Evolutionary conservation across 192 early-diverging fungal species (phyloP).

Genomic region (Coemansia sp.): DNA sequence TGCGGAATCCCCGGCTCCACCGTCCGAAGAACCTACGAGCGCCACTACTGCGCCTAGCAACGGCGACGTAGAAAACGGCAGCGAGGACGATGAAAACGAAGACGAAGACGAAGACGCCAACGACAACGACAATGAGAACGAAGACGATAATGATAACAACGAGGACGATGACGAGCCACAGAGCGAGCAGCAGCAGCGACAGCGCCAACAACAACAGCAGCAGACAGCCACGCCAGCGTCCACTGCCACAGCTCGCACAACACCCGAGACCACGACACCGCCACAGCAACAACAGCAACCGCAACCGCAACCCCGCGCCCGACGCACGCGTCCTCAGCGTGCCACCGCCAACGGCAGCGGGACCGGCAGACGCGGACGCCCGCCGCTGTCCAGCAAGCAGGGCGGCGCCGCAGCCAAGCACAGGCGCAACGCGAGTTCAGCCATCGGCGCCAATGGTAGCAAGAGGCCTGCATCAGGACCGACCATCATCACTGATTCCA

Average conservation of each 20-base stretch:
- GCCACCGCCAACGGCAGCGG: conserved; percentile 15
- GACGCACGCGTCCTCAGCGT: conserved; percentile 5
- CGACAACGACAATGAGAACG: not conserved
- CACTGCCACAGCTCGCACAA: conserved; percentile 11
- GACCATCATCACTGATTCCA: conserved; percentile 4
- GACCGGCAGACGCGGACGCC: conserved; percentile 20
- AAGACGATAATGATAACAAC: not conserved
- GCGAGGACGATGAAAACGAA: not conserved
- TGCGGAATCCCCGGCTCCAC: not conserved
- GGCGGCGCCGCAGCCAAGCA: conserved; percentile 3
- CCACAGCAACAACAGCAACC: not conserved
- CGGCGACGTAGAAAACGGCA: not conserved
- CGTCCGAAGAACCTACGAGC: not conserved
- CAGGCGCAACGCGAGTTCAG: not conserved
- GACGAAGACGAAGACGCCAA: conserved; percentile 8
- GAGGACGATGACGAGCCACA: conserved; percentile 5
- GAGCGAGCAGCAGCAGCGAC: conserved; percentile 2
- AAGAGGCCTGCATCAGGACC: not conserved
- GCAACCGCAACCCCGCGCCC: conserved; percentile 4
- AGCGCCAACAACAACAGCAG: not conserved
- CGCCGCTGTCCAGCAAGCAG: conserved; percentile 16
- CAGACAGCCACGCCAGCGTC: conserved; percentile 14
- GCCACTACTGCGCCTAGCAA: conserved; percentile 4
- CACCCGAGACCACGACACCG: conserved; percentile 9
- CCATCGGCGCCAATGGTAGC: not conserved